Evolutionary conservation across 306 rosid genomes (phyloP), one percentile per base, ranked within the genome.

Genomic region (Vicia sativa): DNA sequence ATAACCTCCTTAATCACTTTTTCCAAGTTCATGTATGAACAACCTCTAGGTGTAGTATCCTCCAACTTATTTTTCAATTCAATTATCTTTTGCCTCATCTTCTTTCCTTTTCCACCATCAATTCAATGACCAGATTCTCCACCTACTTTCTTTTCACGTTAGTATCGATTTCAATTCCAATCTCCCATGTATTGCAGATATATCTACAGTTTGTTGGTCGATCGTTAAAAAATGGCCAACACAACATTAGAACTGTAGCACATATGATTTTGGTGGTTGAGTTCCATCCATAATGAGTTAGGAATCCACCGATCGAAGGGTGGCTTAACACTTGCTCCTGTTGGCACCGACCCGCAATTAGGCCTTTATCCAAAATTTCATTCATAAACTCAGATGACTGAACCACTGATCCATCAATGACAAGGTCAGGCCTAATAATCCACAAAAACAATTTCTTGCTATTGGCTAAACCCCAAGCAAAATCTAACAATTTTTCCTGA

Each of bases 201-300:
- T 15, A 21, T 13, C 61, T 62, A 4, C 75, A 78, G 15, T 78
- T 67, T 8, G 65, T 29, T 31, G 58, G 31, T 12, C 73, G 82
- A 10, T 78, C 78, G 0, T 25, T 56, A 18, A 73, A 73, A 25
- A 78, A 61, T 4, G 82, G 82, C 78, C 82, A 78, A 12, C 71
- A 78, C 45, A 78, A 12, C 75, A 73, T 73, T 15, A 78, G 78
- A 15, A 78, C 78, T 8, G 75, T 78, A 0, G 29, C 67, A 11
- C 72, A 59, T 0, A 78, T 5, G 44, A 67, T 78, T 11, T 78
- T 78, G 0, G 46, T 73, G 31, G 74, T 72, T 7, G 79, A 75
- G 58, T 78, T 78, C 82, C 82, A 78, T 39, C 82, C 75, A 62
- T 71, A 67, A 11, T 78, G 82, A 34, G 79, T 78, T 41, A 78